phyloP scores from a whole-genome alignment of 1,284 basidiomycete species.

The Moesziomyces antarcticus region DNA sequence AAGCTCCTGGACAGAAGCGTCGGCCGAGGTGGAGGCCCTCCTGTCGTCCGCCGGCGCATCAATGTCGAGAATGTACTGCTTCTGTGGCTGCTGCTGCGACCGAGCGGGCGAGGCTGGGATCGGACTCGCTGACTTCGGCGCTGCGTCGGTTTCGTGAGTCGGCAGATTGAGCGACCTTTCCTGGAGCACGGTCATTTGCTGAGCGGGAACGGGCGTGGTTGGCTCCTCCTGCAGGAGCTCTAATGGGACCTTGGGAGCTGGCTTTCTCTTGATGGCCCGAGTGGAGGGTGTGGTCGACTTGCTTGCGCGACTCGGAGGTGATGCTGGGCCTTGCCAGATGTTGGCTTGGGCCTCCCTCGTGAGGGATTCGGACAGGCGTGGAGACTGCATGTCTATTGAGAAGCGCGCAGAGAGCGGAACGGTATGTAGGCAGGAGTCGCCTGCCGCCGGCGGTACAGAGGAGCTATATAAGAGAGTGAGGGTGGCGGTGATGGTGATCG shows the following conservation, averaged over 20 bases:
- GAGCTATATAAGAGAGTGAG: not conserved
- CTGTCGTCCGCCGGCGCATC: slow-evolving; percentile 4
- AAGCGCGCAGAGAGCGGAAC: not conserved
- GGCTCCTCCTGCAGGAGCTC: slow-evolving; percentile 12
- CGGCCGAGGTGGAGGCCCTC: not conserved
- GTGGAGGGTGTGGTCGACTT: slow-evolving; percentile 6
- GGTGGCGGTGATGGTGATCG: not conserved
- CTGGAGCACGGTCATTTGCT: not conserved
- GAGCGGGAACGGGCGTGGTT: not conserved
- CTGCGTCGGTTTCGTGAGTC: not conserved
- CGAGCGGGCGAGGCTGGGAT: not conserved
- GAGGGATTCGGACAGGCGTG: not conserved
- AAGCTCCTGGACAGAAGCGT: slow-evolving; percentile 18
- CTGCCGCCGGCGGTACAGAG: not conserved
- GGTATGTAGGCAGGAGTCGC: slow-evolving; percentile 5
- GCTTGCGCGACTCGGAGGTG: slow-evolving; percentile 2
- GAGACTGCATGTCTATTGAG: slow-evolving; percentile 1
- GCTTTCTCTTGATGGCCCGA: slow-evolving; percentile 24
- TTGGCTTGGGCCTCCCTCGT: slow-evolving; percentile 16
- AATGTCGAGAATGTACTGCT: slow-evolving; percentile 28
- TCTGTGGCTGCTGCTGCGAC: slow-evolving; percentile 20
- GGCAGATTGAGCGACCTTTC: slow-evolving; percentile 2
- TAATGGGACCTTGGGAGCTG: slow-evolving; percentile 14
- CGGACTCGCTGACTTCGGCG: slow-evolving; percentile 1
- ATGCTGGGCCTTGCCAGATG: slow-evolving; percentile 17